Conservation (phyloP, 495 filamentous ascomycete species). For the Cercophora samala region DNA sequence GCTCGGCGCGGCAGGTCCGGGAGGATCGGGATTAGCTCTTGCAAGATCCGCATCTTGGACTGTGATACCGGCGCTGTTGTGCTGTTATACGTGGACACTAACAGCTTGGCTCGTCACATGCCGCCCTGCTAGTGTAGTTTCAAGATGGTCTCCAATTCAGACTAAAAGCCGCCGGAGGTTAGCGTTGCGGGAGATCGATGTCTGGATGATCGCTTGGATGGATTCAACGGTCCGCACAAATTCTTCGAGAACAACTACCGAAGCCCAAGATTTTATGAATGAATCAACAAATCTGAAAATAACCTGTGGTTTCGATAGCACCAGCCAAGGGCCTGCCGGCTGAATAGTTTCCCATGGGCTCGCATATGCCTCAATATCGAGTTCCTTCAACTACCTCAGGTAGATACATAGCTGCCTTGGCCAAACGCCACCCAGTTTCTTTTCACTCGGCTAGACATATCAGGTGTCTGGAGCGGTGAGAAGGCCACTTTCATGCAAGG, state of each 20-base stretch:
- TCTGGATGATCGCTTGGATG: background rate
- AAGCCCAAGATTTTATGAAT: background rate
- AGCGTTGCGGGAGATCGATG: constrained; percentile 13
- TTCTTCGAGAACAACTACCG: constrained; percentile 8
- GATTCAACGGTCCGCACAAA: background rate
- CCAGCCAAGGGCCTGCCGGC: background rate
- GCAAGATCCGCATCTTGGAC: background rate
- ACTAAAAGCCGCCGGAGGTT: background rate
- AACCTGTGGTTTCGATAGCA: background rate
- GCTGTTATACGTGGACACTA: background rate
- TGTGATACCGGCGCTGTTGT: background rate
- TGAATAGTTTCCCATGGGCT: background rate
- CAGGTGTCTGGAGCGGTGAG: background rate
- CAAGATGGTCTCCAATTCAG: background rate
- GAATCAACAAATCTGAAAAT: background rate
- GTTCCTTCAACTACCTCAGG: too few species aligned
- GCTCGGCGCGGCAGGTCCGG: constrained; percentile 12
- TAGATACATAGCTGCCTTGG: too few species aligned
- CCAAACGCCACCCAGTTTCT: too few species aligned
- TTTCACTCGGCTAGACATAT: too few species aligned
- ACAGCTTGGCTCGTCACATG: constrained; percentile 8
- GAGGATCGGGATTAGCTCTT: constrained; percentile 20
- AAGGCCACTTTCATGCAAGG: background rate
- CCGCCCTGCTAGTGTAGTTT: constrained; percentile 2
- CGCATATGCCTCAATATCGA: too few species aligned